These are phyloP conservation scores for Venturia effusa DNA, from an alignment of 2,329 filamentous ascomycete species.

Conservation along the genomic window DNA sequence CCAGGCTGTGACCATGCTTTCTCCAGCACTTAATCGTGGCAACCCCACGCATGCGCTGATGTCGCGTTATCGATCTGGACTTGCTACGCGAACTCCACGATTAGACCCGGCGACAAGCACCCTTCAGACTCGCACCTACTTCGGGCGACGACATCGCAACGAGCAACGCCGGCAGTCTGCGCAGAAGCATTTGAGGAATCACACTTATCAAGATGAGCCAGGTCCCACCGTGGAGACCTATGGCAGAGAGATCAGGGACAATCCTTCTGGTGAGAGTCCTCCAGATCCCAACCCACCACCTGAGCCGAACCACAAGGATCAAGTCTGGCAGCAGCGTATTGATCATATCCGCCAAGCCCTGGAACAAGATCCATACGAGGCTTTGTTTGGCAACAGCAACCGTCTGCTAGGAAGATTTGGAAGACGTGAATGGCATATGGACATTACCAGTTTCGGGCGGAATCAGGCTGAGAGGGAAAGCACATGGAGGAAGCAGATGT, in stretches of 20 bases:
- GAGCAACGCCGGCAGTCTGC: background rate
- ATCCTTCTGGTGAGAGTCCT: background rate
- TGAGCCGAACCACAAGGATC: background rate
- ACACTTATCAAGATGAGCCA: background rate
- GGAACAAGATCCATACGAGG: constrained; percentile 11
- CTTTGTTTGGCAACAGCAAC: constrained; percentile 10
- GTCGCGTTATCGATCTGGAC: background rate
- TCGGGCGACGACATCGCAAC: background rate
- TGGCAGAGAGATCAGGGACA: background rate
- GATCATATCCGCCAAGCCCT: constrained; percentile 1
- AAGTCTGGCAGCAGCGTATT: constrained; percentile 8
- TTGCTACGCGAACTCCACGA: background rate
- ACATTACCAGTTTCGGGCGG: background rate
- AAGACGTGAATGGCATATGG: background rate
- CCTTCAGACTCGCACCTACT: background rate
- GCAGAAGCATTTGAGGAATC: background rate
- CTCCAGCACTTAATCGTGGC: background rate
- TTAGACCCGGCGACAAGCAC: background rate
- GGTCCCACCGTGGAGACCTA: background rate
- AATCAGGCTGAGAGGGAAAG: background rate
- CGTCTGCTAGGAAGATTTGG: constrained; percentile 7
- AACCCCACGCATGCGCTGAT: background rate
- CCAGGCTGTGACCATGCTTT: background rate
- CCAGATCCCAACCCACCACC: background rate
- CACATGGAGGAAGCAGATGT: background rate